phyloP scores from a whole-genome alignment of 768 basidiomycete species.

The Mycena alexandri region DNA sequence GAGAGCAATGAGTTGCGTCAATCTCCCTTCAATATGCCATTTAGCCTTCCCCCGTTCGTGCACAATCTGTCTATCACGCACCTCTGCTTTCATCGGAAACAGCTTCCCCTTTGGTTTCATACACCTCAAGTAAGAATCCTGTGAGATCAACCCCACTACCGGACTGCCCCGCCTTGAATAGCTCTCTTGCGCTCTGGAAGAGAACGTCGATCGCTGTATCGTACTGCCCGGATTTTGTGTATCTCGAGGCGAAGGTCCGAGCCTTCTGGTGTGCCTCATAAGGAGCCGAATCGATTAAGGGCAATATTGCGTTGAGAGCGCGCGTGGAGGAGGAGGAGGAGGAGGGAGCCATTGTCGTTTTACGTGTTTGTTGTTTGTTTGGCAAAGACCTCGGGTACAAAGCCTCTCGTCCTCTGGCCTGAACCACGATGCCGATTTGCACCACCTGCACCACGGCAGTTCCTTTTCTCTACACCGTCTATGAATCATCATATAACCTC shows the following conservation, averaged over 20 bases:
- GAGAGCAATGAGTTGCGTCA: slow-evolving; percentile 93
- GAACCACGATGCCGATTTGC: slow-evolving; percentile 78
- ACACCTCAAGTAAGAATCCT: slow-evolving; percentile 85
- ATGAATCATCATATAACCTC: slow-evolving; percentile 82
- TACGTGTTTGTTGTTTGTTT: slow-evolving; percentile 7
- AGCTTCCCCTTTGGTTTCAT: slow-evolving; percentile 77
- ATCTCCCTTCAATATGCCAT: slow-evolving; percentile 66
- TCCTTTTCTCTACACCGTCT: slow-evolving; percentile 83
- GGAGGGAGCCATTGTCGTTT: slow-evolving; percentile 15
- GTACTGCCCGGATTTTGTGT: slow-evolving; percentile 83
- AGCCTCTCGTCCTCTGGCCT: background rate
- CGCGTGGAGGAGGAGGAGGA: slow-evolving; percentile 69
- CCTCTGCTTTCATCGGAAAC: slow-evolving; percentile 87
- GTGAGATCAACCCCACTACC: slow-evolving; percentile 93
- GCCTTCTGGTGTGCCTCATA: slow-evolving; percentile 99
- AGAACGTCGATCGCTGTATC: slow-evolving; percentile 93
- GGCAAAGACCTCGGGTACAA: background rate
- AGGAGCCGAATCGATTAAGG: slow-evolving; percentile 77
- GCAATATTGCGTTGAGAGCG: slow-evolving; percentile 82
- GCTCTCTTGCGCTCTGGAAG: slow-evolving; percentile 89
- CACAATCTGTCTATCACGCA: slow-evolving; percentile 50
- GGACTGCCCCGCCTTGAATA: slow-evolving; percentile 88
- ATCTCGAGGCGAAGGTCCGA: slow-evolving; percentile 92
- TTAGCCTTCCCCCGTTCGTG: slow-evolving; percentile 27
- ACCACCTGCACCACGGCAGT: slow-evolving; percentile 77